These are phyloP conservation scores for Blepharisma undulans DNA, from an alignment of 169 alveolate genomes.

Conservation along the genomic window DNA sequence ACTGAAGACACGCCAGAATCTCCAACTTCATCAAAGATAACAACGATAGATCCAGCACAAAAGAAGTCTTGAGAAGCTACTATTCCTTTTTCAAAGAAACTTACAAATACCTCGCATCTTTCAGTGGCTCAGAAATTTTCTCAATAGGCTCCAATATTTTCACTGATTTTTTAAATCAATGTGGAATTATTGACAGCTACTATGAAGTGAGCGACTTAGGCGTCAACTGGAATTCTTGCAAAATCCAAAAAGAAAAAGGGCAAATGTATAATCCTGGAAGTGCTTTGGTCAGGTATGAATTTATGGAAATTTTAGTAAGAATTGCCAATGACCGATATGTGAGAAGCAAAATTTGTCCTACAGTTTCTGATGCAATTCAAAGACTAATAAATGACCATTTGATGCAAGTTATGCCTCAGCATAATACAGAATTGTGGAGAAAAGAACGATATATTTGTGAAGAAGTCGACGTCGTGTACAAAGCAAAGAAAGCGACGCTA, in stretches of 20 bases:
- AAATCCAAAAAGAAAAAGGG: constrained; percentile 17
- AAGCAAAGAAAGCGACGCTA: not conserved
- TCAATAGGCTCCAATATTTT: not conserved
- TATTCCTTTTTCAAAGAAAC: constrained; percentile 1
- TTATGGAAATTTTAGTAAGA: constrained; percentile 26
- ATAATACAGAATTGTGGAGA: not conserved
- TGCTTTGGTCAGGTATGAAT: constrained; percentile 21
- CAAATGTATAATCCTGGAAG: constrained; percentile 18
- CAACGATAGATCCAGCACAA: not conserved
- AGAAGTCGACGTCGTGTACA: constrained; percentile 6
- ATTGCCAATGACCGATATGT: constrained; percentile 13
- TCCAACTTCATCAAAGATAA: not conserved
- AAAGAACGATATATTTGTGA: constrained; percentile 9
- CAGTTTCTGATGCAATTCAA: not conserved
- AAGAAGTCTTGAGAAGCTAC: not conserved
- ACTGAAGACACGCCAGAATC: constrained; percentile 15
- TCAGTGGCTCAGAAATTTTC: constrained; percentile 2
- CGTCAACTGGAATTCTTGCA: not conserved
- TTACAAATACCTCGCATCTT: constrained; percentile 6
- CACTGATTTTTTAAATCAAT: constrained; percentile 10
- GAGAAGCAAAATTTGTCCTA: not conserved
- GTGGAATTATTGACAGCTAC: not conserved
- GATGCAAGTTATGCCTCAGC: not conserved
- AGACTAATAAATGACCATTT: not conserved
- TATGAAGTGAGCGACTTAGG: constrained; percentile 6